Evolutionary conservation across 768 basidiomycete species (phyloP).

Genomic region (Lactarius vividus): DNA sequence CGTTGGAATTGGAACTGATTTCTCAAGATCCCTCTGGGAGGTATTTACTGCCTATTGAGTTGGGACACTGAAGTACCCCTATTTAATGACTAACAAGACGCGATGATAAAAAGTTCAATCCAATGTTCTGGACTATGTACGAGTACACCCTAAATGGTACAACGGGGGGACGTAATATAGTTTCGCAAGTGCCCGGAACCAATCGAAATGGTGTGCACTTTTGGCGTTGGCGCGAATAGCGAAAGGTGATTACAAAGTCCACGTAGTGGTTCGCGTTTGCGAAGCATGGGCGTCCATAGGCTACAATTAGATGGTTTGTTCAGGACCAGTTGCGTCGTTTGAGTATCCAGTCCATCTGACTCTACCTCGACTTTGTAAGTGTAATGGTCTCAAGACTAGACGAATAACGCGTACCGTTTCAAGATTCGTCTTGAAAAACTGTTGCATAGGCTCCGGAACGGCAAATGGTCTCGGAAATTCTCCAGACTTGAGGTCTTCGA

Average conservation of each 20-base stretch:
- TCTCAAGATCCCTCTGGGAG: background rate
- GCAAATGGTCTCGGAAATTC: conserved; percentile 22
- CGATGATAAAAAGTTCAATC: background rate
- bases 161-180: background rate
- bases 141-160: conserved; percentile 11
- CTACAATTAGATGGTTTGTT: conserved; percentile 6
- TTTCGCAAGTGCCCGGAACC: background rate
- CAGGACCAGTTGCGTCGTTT: conserved; percentile 19
- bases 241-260: conserved; percentile 8
- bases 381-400: background rate
- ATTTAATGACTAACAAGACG: background rate
- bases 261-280: conserved; percentile 6
- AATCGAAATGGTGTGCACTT: background rate
- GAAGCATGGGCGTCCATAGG: background rate
- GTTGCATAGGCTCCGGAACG: conserved; percentile 19
- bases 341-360: conserved; percentile 26
- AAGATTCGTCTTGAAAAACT: conserved; percentile 17
- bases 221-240: background rate
- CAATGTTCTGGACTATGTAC: conserved; percentile 11
- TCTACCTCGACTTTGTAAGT: conserved; percentile 3
- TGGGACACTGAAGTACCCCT: background rate
- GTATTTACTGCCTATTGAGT: background rate
- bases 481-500: conserved; percentile 19
- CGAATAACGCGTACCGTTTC: conserved; percentile 10
- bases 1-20: conserved; percentile 18